These are phyloP conservation scores for Talaromyces nanjingensis DNA, from an alignment of 495 filamentous ascomycete genomes.

Conservation along the genomic window DNA sequence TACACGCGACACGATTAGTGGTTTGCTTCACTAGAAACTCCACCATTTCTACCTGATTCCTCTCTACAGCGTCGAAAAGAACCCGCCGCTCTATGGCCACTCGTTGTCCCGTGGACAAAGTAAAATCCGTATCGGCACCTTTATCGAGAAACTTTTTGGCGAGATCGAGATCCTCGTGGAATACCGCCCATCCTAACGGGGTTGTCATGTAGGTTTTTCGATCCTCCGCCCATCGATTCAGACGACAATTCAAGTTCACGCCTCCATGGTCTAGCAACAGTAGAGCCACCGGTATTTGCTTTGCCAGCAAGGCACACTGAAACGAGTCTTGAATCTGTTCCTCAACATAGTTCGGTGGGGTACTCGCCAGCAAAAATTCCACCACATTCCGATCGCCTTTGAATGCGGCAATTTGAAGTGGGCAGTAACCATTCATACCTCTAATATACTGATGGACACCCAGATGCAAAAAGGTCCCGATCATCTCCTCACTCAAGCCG, in stretches of 20 bases:
- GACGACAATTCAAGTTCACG: neutral
- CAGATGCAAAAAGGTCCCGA: neutral
- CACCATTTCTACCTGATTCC: neutral
- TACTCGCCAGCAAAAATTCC: neutral
- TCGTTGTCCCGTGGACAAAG: neutral
- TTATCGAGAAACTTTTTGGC: neutral
- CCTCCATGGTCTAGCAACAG: neutral
- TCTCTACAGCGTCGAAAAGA: neutral
- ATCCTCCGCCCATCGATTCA: neutral
- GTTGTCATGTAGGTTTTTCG: neutral
- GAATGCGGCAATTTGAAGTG: neutral
- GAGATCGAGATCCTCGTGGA: neutral
- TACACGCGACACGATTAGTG: neutral
- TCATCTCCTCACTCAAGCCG: neutral
- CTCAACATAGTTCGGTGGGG: slow-evolving; percentile 16
- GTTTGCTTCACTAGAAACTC: neutral
- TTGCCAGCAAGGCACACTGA: neutral
- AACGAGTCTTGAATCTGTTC: slow-evolving; percentile 23
- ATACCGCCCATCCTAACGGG: neutral
- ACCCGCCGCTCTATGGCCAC: neutral
- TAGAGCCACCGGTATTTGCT: neutral
- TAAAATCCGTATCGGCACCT: neutral
- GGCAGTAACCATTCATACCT: neutral
- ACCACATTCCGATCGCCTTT: neutral
- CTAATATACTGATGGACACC: neutral